These are phyloP conservation scores for Capsicum pubescens DNA, from an alignment of 257 asterid species.

Conservation along the genomic window DNA sequence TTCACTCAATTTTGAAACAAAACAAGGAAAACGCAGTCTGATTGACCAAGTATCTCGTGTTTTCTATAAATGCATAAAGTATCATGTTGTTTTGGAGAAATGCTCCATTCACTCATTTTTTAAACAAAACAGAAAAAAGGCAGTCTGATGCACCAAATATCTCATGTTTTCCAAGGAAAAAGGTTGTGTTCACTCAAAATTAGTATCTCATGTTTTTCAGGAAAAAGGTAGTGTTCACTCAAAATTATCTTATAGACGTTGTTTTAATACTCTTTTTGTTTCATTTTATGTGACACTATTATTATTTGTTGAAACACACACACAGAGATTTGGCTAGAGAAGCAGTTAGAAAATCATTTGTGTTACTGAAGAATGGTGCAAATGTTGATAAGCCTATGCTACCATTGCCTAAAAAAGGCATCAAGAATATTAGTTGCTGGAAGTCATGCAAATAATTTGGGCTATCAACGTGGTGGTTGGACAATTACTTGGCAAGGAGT, in stretches of 20 bases:
- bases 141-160: background rate
- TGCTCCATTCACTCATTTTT: background rate
- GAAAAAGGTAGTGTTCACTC: too few relatives aligned
- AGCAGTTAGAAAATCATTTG: slow-evolving; percentile 63
- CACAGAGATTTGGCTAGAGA: slow-evolving; percentile 62
- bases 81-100: background rate
- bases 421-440: slow-evolving; percentile 58
- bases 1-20: background rate
- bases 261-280: background rate
- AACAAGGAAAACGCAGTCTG: background rate
- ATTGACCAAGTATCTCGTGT: background rate
- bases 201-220: too few relatives aligned
- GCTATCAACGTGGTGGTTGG: slow-evolving; percentile 68
- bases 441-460: slow-evolving; percentile 54
- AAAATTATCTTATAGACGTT: background rate
- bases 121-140: background rate
- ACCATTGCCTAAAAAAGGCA: slow-evolving; percentile 54
- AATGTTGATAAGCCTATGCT: slow-evolving; percentile 41
- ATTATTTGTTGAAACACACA: slow-evolving; percentile 23
- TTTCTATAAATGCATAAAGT: background rate
- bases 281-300: background rate
- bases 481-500: slow-evolving; percentile 63
- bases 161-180: background rate
- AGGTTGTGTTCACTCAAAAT: too few relatives aligned
- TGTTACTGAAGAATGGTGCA: slow-evolving; percentile 55